Percentiles rank a stretch among this genome's conserved stretches.
These are phyloP conservation scores for Pichia kudriavzevii DNA, from an alignment of 1,139 yeast genomes.

Conservation along the genomic window DNA sequence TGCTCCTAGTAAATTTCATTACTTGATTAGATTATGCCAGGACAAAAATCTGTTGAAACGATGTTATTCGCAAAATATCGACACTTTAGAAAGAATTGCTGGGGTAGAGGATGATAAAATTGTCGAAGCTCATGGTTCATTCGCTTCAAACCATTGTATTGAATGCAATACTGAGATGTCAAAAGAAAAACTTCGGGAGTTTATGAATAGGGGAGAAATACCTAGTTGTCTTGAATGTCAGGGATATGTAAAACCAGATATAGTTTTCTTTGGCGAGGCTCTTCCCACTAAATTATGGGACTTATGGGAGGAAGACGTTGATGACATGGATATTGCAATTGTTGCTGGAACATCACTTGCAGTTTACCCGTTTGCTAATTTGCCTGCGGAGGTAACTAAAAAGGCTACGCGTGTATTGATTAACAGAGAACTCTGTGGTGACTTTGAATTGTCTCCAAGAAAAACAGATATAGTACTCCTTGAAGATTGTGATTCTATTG, in stretches of 20 bases:
- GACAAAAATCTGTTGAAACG: constrained; percentile 55
- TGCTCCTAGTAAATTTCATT: constrained; percentile 76
- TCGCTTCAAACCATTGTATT: constrained; percentile 77
- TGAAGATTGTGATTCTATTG: constrained; percentile 59
- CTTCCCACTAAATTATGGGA: constrained; percentile 65
- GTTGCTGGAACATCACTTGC: constrained; percentile 91
- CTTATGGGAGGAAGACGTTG: constrained; percentile 57
- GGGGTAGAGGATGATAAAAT: constrained; percentile 59
- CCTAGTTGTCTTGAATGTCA: constrained; percentile 43
- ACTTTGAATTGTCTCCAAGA: constrained; percentile 45
- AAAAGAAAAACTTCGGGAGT: constrained; percentile 38
- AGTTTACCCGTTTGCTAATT: constrained; percentile 81
- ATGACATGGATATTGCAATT: constrained; percentile 60
- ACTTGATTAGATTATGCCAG: constrained; percentile 58
- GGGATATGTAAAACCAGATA: constrained; percentile 85
- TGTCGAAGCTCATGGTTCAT: constrained; percentile 93
- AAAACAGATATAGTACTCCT: constrained; percentile 51
- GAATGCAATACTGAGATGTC: constrained; percentile 56
- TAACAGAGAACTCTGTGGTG: constrained; percentile 74
- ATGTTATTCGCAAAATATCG: constrained; percentile 88
- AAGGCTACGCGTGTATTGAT: constrained; percentile 54
- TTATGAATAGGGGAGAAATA: constrained; percentile 26
- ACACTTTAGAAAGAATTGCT: constrained; percentile 80
- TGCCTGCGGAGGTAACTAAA: constrained; percentile 57
- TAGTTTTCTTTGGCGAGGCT: constrained; percentile 87